Evolutionary conservation across 139 green algal genomes (phyloP).

Genomic region (Chlamydomonas sp.): DNA sequence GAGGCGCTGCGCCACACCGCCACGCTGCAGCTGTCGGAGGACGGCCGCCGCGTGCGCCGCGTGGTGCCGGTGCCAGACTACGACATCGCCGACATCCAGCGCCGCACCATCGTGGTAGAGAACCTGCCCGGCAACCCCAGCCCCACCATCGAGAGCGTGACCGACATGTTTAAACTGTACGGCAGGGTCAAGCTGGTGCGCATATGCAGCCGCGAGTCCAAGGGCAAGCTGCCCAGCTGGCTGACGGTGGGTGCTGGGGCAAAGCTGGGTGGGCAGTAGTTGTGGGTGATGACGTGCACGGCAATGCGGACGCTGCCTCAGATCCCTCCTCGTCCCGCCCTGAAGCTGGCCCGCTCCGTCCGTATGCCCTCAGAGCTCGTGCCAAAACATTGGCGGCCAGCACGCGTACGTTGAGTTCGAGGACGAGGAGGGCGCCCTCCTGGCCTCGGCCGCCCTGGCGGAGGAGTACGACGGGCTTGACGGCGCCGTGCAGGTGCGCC

Average conservation of each 20-base stretch:
- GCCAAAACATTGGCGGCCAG: constrained; percentile 15
- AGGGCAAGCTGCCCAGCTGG: constrained; percentile 64
- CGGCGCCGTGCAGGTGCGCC: constrained; percentile 22
- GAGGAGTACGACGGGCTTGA: constrained; percentile 23
- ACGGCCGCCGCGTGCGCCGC: constrained; percentile 48
- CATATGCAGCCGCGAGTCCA: constrained; percentile 60
- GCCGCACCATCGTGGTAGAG: constrained; percentile 66
- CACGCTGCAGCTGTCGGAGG: constrained; percentile 45
- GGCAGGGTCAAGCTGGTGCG: constrained; percentile 63
- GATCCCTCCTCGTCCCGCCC: background rate
- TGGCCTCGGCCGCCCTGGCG: constrained; percentile 32
- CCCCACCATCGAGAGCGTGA: constrained; percentile 71
- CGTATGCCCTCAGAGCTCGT: constrained; percentile 5
- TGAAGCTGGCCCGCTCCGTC: background rate
- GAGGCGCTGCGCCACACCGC: constrained; percentile 47
- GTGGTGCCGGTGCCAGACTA: constrained; percentile 54
- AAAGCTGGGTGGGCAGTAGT: background rate
- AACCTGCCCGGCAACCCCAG: constrained; percentile 58
- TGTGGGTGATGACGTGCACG: background rate
- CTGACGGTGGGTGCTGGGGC: constrained; percentile 44
- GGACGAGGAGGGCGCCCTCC: constrained; percentile 46
- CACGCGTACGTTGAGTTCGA: constrained; percentile 66
- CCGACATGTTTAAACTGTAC: constrained; percentile 50
- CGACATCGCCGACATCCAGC: constrained; percentile 60
- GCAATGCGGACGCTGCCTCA: background rate